Evolutionary conservation across 345 rosid species (phyloP).

Genomic region (Aquilaria yunnanensis): DNA sequence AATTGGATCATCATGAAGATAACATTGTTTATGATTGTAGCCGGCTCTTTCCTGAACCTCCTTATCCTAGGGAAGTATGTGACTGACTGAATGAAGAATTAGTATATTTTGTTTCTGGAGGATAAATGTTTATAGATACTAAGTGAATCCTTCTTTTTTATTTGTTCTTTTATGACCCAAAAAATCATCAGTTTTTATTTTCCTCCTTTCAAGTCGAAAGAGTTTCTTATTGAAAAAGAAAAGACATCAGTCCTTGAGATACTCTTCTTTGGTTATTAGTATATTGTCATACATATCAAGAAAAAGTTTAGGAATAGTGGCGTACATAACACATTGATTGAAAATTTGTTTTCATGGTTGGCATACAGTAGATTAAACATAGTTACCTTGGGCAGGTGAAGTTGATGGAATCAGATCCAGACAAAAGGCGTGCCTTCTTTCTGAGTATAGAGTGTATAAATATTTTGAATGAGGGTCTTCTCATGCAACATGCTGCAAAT

Average conservation of each 20-base stretch:
- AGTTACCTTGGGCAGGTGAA: slow-evolving; percentile 43
- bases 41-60: slow-evolving; percentile 93
- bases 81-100: slow-evolving; percentile 15
- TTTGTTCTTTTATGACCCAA: neutral
- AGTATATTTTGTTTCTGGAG: neutral
- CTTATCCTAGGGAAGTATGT: slow-evolving; percentile 88
- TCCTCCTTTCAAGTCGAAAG: too few species aligned
- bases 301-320: too few species aligned
- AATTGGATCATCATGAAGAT: slow-evolving; percentile 88
- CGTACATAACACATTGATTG: neutral
- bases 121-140: neutral
- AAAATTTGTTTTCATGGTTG: neutral
- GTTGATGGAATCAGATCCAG: slow-evolving; percentile 57
- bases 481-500: slow-evolving; percentile 61
- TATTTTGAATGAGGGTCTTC: slow-evolving; percentile 87
- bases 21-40: slow-evolving; percentile 79
- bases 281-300: too few species aligned
- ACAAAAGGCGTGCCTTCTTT: slow-evolving; percentile 48
- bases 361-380: neutral
- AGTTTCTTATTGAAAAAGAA: too few species aligned
- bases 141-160: slow-evolving; percentile 1
- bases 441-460: slow-evolving; percentile 79
- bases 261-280: too few species aligned
- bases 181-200: neutral
- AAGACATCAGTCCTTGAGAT: too few species aligned